phyloP scores from a whole-genome alignment of 257 asterid genomes.

The Coffea canephora region DNA sequence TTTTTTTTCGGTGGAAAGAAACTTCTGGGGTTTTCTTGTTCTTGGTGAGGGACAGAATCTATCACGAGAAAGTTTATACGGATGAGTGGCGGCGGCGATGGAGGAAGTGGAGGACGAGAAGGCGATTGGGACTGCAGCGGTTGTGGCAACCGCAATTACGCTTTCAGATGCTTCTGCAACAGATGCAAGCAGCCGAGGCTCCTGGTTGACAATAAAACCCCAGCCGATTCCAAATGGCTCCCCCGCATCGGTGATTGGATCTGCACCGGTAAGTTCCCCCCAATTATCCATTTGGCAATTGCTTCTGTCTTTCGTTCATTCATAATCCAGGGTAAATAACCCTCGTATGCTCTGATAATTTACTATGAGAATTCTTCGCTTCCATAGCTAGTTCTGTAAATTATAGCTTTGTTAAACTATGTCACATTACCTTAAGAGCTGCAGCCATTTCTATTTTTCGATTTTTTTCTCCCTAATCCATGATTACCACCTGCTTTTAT shows the following conservation, averaged over 20 bases:
- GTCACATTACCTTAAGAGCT: background rate
- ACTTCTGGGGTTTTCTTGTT: background rate
- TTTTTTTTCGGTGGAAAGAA: background rate
- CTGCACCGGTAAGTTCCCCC: constrained; percentile 59
- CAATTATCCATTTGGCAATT: too few relatives aligned
- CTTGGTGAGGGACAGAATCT: background rate
- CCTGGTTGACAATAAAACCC: constrained; percentile 73
- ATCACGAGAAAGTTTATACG: background rate
- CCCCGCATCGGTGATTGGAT: constrained; percentile 98
- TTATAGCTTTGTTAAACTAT: too few relatives aligned
- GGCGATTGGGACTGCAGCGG: constrained; percentile 91
- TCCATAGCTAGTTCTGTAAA: too few relatives aligned
- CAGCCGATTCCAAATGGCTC: constrained; percentile 85
- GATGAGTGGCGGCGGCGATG: constrained; percentile 29
- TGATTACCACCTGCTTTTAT: background rate
- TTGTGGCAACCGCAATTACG: constrained; percentile 73
- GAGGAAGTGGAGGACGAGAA: constrained; percentile 54
- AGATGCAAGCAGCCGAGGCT: constrained; percentile 91
- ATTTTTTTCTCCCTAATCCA: background rate
- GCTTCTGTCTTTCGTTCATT: background rate
- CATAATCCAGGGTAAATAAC: background rate
- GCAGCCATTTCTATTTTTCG: background rate
- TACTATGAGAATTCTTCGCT: background rate
- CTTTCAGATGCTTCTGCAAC: constrained; percentile 81
- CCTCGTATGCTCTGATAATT: background rate